Base-by-base conservation (phyloP, 1,284 basidiomycete species). In the Rhodofomes roseus region DNA sequence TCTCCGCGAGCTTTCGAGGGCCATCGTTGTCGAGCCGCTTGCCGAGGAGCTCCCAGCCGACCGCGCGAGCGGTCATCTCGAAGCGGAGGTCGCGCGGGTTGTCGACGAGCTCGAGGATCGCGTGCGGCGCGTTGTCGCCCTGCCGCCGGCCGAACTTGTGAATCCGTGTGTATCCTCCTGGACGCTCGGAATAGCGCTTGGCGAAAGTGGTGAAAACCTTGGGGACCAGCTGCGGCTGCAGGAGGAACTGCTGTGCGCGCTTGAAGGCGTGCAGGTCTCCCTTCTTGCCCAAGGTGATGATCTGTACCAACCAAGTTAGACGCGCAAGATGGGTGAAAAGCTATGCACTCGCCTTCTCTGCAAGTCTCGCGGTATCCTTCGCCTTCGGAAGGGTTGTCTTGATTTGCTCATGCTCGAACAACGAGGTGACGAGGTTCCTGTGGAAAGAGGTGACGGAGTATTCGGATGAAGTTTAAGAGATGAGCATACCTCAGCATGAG, bases 341-440 rank as follows among this genome's bases (percentile, higher is more conserved):
- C 16, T 23, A 5, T 40, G 9, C 31, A 51, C 71, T 59, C 63
- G 93, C 93, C 86, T 97, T 97, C 73, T 99, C 97, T 43, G 95
- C 95, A 57, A 97, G 77, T 64, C 93, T 84, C 11, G 93, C 93
- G 4, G 95, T 81, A 71, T 98, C 95, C 72, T 92, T 90, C 1
- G 97, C 97, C 75, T 99, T 99, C 23, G 97, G 92, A 29, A 98
- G 79, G 0, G 97, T 99, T 5, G 97, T 99, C 73, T 92, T 91
- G 73, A 99, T 96, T 70, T 94, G 90, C 72, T 98, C 95, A 77
- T 99, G 95, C 72, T 98, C 87, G 62, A 99, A 84, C 52, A 99
- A 83, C 16, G 95, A 96, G 20, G 95, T 93, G 66, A 99, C 96
- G 57, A 99, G 78, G 75, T 98, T 98, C 65, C 96, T 95, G 69